Base-by-base conservation (phyloP, 1,284 basidiomycete genomes). In the Coniferiporia sulphurascens region DNA sequence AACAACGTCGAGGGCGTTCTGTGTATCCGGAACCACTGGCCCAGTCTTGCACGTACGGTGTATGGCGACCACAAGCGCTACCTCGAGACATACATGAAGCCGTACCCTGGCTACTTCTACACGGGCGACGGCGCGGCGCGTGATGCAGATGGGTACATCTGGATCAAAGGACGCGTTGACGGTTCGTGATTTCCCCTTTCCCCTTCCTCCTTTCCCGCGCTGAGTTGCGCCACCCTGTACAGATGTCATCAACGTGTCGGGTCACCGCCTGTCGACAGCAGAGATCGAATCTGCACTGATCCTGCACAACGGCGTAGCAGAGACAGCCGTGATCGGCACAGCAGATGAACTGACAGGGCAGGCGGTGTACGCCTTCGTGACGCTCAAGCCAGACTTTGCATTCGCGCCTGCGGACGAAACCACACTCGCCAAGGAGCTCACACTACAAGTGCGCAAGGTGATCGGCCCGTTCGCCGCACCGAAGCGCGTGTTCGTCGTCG, bases 121-220 rank as follows among this genome's bases (percentile, higher is more conserved):
- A 99, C 95, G 19, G 96, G 97, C 41, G 97, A 99, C 69, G 95
- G 95, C 60, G 96, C 95, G 19, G 91, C 89, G 22, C 84, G 95
- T 50, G 97, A 99, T 72, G 85, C 91, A 68, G 89, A 99, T 68
- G 96, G 96, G 5, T 99, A 99, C 76, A 91, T 94, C 71, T 97
- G 94, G 94, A 98, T 99, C 77, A 95, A 95, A 76, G 96, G 96
- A 55, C 89, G 96, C 68, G 87, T 99, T 48, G 96, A 99, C 74
- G 94, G 92, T 88, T 69, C 68, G 87, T 74, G 61, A 9, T 57
- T n/a, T 32, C 38, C 9, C n/a, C 58, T 43, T 32, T 44, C 27
- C 55, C 34, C 50, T 45, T 36, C 52, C n/a, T 52, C 55, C 60
- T 48, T n/a, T n/a, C n/a, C n/a, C 12, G 10, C n/a, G 19, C 17